phyloP scores from a whole-genome alignment of 176 grass and related monocot species.

The Avena atlantica region DNA sequence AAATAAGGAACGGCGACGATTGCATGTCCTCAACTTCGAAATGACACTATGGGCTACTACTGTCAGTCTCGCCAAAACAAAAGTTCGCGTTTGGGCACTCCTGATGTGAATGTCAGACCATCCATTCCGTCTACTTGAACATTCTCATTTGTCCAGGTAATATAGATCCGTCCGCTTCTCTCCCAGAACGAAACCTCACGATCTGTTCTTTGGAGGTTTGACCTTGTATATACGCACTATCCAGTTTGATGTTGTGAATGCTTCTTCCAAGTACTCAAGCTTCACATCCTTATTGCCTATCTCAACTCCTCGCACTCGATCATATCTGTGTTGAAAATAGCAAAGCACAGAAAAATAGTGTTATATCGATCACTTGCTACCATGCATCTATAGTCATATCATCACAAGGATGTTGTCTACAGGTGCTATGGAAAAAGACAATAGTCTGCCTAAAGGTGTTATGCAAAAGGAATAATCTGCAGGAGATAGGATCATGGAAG shows the following conservation, averaged over 20 bases:
- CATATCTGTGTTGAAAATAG: constrained; percentile 62
- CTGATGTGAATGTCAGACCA: constrained; percentile 18
- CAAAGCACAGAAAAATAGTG: constrained; percentile 4
- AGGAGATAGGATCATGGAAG: constrained; percentile 25
- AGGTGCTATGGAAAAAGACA: neutral
- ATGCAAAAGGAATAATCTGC: neutral
- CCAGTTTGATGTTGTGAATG: constrained; percentile 94
- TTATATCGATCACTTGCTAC: constrained; percentile 5
- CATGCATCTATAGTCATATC: constrained; percentile 11
- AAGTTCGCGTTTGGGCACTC: constrained; percentile 9
- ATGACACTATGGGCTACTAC: constrained; percentile 30
- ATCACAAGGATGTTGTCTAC: neutral
- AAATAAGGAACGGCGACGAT: neutral
- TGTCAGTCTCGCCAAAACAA: constrained; percentile 49
- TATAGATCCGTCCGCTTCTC: neutral
- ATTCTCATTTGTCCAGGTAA: neutral
- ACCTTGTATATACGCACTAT: constrained; percentile 99
- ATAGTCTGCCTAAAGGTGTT: neutral
- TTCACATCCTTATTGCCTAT: constrained; percentile 98
- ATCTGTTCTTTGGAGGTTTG: constrained; percentile 95
- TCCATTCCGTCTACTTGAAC: neutral
- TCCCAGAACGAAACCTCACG: constrained; percentile 45
- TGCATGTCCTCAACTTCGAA: constrained; percentile 21
- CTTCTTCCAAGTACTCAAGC: constrained; percentile 98
- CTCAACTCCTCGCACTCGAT: constrained; percentile 94